Conservation (phyloP, 2,329 filamentous ascomycete genomes). For the Cercospora sesami region DNA sequence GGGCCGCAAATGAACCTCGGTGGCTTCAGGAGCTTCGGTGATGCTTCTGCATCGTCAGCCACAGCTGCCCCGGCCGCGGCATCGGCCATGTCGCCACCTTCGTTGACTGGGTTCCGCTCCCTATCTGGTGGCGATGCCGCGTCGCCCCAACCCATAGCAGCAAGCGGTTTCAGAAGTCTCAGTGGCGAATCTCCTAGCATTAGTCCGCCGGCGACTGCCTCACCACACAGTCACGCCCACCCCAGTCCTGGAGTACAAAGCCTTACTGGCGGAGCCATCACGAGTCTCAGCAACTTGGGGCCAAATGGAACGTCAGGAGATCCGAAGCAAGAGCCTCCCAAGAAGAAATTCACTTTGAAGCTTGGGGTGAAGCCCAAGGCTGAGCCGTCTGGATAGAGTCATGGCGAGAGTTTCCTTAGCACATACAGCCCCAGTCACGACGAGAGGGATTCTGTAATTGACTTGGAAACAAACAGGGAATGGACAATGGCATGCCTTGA, state of each 20-base stretch:
- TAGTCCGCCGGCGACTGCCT: slow-evolving; percentile 16
- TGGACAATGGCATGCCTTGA: neutral
- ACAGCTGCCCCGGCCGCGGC: neutral
- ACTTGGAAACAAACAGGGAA: neutral
- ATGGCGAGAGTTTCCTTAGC: neutral
- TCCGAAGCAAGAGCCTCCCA: slow-evolving; percentile 19
- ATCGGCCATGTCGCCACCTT: slow-evolving; percentile 6
- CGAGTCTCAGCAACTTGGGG: slow-evolving; percentile 19
- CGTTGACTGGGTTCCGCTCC: slow-evolving; percentile 8
- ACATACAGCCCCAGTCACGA: neutral
- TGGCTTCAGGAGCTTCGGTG: slow-evolving; percentile 32
- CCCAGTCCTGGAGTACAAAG: slow-evolving; percentile 2
- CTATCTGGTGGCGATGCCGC: slow-evolving; percentile 6
- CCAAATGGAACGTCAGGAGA: slow-evolving; percentile 11
- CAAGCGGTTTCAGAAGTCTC: slow-evolving; percentile 16
- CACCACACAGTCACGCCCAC: slow-evolving; percentile 18
- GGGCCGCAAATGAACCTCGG: slow-evolving; percentile 30
- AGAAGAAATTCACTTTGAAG: slow-evolving; percentile 35
- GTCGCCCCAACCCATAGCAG: slow-evolving; percentile 1
- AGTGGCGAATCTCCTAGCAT: slow-evolving; percentile 17
- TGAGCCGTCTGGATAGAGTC: slow-evolving; percentile 12
- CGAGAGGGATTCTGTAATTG: neutral
- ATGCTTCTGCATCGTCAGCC: neutral
- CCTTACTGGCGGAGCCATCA: slow-evolving; percentile 17
- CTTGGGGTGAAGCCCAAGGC: slow-evolving; percentile 18